Base-by-base conservation (phyloP, 495 filamentous ascomycete species). In the Venustampulla echinocandica region DNA sequence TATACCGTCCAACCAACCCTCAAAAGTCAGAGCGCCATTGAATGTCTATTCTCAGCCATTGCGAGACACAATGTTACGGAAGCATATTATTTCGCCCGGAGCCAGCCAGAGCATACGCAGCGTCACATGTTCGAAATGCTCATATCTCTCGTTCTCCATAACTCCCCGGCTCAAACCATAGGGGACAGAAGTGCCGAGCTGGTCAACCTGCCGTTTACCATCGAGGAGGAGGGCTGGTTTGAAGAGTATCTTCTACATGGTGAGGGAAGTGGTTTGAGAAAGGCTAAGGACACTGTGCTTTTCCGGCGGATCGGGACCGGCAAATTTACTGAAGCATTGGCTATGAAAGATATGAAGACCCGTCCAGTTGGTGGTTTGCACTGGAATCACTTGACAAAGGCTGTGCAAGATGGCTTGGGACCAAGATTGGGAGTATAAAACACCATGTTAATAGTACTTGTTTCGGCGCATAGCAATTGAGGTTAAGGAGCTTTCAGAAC, bases 161-260 rank as follows among this genome's bases (percentile, higher is more conserved):
- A 65, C 2, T 51, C 61, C 2, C 49, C 66, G 3, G 64, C 66
- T 11, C 68, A 73, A 21, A 61, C 67, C 7, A 64, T 72, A 7
- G 74, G 73, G 30, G 62, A 68, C 37, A 72, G 74, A 22, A 81
- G 76, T 4, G 74, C 78, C 57, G 84, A 89, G 55, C 64, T 92
- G 10, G 76, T 85, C 23, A 79, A 77, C 49, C 63, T 88, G 50
- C 82, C 85, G 3, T 73, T 89, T 21, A 75, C 73, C 43, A 65
- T 68, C 5, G 68, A 75, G 27, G 86, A 92, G 63, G 84, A 87
- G 57, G 52, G 60, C 32, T 90, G 85, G 85, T 78, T 90, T 43
- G 75, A 77, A 43, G 73, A 80, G 13, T 76, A 70, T 43, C 57
- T 92, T 27, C 63, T 74, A 6, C 65, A 69, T 21, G 82, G 82